phyloP scores from a whole-genome alignment of 805 yeast genomes.

The Wickerhamomyces alni region DNA sequence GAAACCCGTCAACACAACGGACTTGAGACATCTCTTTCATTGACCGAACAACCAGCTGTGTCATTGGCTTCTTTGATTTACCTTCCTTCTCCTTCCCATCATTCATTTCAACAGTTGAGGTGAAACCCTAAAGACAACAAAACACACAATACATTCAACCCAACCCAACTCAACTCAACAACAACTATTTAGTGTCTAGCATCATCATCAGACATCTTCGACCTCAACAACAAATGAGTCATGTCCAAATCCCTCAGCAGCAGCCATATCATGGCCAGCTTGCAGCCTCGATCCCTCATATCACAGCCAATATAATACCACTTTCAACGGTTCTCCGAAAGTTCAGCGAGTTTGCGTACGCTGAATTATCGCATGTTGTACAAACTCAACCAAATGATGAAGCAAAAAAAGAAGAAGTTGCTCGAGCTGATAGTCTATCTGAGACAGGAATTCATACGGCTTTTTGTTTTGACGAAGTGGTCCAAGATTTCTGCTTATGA shows the following conservation, averaged over 20 bases:
- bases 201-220: too few species aligned
- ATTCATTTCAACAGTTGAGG: too few species aligned
- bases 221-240: background rate
- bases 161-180: too few species aligned
- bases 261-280: background rate
- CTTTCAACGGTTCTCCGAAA: slow-evolving; percentile 52
- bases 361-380: slow-evolving; percentile 53
- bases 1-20: too few species aligned
- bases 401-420: slow-evolving; percentile 59
- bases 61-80: too few species aligned
- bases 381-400: slow-evolving; percentile 59
- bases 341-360: slow-evolving; percentile 55
- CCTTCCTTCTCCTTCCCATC: too few species aligned
- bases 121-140: too few species aligned
- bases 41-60: too few species aligned
- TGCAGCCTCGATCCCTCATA: slow-evolving; percentile 50
- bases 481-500: slow-evolving; percentile 60
- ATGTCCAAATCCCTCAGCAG: background rate
- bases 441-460: slow-evolving; percentile 77
- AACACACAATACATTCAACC: too few species aligned
- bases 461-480: slow-evolving; percentile 90
- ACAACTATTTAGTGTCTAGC: too few species aligned
- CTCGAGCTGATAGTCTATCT: slow-evolving; percentile 62
- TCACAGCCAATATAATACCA: slow-evolving; percentile 64
- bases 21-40: too few species aligned